phyloP scores from a whole-genome alignment of 441 rosid genomes.

The Bruguiera hainesii region DNA sequence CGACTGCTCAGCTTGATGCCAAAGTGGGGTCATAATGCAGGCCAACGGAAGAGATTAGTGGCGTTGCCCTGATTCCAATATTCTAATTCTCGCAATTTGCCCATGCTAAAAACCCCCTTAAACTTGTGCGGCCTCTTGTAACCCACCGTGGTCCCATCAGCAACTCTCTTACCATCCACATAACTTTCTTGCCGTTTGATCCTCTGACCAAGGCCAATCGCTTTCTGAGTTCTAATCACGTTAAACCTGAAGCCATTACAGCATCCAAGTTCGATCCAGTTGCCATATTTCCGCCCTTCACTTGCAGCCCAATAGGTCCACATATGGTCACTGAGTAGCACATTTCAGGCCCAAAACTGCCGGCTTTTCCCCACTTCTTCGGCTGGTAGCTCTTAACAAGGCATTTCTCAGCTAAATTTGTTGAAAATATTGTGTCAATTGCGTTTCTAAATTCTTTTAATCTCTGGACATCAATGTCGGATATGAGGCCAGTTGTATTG shows the following conservation, averaged over 20 bases:
- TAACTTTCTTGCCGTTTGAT: slow-evolving; percentile 43
- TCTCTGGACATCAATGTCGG: slow-evolving; percentile 38
- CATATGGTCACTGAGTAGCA: slow-evolving; percentile 48
- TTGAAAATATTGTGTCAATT: slow-evolving; percentile 41
- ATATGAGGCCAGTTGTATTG: slow-evolving; percentile 57
- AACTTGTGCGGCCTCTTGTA: slow-evolving; percentile 60
- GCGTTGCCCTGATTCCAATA: slow-evolving; percentile 46
- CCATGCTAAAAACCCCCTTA: slow-evolving; percentile 29
- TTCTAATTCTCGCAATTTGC: slow-evolving; percentile 35
- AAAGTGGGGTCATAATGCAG: slow-evolving; percentile 59
- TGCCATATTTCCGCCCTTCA: slow-evolving; percentile 19
- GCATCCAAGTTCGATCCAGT: slow-evolving; percentile 48
- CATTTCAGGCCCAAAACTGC: slow-evolving; percentile 58
- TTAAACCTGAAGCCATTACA: slow-evolving; percentile 42
- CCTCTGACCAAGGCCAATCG: slow-evolving; percentile 74
- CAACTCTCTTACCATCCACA: slow-evolving; percentile 46
- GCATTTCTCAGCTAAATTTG: slow-evolving; percentile 45
- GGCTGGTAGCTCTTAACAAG: slow-evolving; percentile 45
- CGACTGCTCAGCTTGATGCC: slow-evolving; percentile 24
- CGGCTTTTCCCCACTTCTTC: slow-evolving; percentile 42
- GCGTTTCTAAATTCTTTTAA: slow-evolving; percentile 44
- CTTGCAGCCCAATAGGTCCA: slow-evolving; percentile 69
- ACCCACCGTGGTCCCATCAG: slow-evolving; percentile 57
- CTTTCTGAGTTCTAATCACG: slow-evolving; percentile 62
- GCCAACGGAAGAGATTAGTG: slow-evolving; percentile 64